Conservation (phyloP, 192 early-diverging fungal genomes). For the Backusella sp. region DNA sequence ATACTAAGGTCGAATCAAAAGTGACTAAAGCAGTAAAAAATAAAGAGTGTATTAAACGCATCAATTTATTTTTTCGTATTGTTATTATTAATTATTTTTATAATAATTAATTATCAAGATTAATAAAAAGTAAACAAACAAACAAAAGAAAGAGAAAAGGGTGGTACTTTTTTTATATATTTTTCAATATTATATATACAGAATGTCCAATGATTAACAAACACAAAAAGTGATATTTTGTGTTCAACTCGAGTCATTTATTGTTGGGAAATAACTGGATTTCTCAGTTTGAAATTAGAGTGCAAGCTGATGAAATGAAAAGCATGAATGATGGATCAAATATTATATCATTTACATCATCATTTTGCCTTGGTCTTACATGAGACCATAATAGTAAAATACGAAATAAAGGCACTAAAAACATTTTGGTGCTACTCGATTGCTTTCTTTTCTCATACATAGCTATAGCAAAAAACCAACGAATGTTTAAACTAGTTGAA, state of each 20-base stretch:
- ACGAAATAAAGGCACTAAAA: too few species aligned
- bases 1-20: not conserved
- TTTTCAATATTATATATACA: too few species aligned
- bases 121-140: not conserved
- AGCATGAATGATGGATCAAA: too few species aligned
- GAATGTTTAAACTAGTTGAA: too few species aligned
- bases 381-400: too few species aligned
- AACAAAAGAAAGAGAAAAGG: not conserved
- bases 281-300: not conserved
- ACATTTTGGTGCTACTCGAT: too few species aligned
- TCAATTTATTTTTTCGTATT: not conserved
- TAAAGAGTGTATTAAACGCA: slow-evolving; percentile 7
- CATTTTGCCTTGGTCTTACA: too few species aligned
- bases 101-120: not conserved
- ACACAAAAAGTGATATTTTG: slow-evolving; percentile 1
- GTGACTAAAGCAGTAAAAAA: slow-evolving; percentile 2
- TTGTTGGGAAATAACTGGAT: not conserved
- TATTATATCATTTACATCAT: too few species aligned
- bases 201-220: not conserved
- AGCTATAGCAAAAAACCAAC: too few species aligned
- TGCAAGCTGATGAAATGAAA: too few species aligned
- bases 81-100: not conserved
- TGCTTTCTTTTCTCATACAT: too few species aligned
- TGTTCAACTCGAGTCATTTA: not conserved
- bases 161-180: not conserved